A percentile compares a stretch with the other conserved stretches of the same genome.
Conservation (phyloP, 2,329 filamentous ascomycete species). For the Fusarium brachygibbosum region DNA sequence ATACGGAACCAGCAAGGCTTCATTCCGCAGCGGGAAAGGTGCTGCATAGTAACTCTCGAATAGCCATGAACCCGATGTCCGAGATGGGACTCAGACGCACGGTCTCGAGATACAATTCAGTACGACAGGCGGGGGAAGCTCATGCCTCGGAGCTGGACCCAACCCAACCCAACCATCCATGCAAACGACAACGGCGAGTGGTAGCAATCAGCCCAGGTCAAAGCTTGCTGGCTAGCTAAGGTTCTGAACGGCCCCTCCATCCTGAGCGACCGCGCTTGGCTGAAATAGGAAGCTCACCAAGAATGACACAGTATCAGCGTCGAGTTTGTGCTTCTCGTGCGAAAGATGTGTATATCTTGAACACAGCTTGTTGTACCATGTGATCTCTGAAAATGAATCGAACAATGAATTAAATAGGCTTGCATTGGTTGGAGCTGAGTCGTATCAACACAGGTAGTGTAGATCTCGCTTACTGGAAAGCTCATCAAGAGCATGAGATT, state of each 20-base stretch:
- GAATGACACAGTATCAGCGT: conserved; percentile 43
- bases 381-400: neutral
- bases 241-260: conserved; percentile 28
- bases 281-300: conserved; percentile 47
- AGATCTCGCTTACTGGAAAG: neutral
- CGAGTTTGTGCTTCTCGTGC: conserved; percentile 7
- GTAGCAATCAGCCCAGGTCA: conserved; percentile 22
- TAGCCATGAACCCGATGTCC: conserved; percentile 46
- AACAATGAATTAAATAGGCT: neutral
- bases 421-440: neutral
- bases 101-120: conserved; percentile 29
- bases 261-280: conserved; percentile 31
- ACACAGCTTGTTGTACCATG: neutral
- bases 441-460: neutral
- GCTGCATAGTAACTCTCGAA: conserved; percentile 45
- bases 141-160: conserved; percentile 28
- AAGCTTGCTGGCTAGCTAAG: conserved; percentile 33
- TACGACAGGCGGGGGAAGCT: conserved; percentile 42
- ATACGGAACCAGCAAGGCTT: conserved; percentile 48
- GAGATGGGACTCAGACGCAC: conserved; percentile 46
- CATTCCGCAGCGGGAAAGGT: conserved; percentile 48
- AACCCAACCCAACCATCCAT: conserved; percentile 18
- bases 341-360: conserved; percentile 14
- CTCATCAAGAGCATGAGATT: too few species aligned
- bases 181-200: conserved; percentile 30